A percentile compares a stretch with the other conserved stretches of the same genome.
Conservation (phyloP, 108 stramenopile species). For the Schizochytrium sp. region DNA sequence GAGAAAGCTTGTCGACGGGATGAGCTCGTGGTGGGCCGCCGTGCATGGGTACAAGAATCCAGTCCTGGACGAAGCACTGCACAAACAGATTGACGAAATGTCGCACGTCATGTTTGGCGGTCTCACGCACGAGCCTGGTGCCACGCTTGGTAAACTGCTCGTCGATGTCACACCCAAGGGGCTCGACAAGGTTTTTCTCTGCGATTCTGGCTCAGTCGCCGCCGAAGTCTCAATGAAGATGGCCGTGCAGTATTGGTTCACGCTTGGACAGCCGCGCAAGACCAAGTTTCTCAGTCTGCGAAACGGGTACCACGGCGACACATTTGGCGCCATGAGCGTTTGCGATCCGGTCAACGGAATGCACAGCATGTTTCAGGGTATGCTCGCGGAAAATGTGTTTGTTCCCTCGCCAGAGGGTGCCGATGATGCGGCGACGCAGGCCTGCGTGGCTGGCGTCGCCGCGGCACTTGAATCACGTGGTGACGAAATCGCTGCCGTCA, state of each 20-base stretch:
- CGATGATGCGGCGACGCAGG: slow-evolving; percentile 22
- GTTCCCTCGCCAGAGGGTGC: slow-evolving; percentile 36
- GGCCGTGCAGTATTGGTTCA: slow-evolving; percentile 65
- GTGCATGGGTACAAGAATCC: slow-evolving; percentile 72
- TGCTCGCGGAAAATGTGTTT: slow-evolving; percentile 55
- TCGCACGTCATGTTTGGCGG: slow-evolving; percentile 85
- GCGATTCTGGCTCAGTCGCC: slow-evolving; percentile 64
- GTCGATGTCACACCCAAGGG: background rate
- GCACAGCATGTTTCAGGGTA: slow-evolving; percentile 56
- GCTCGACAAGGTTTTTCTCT: slow-evolving; percentile 56
- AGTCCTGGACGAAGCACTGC: slow-evolving; percentile 55
- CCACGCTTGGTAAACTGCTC: background rate
- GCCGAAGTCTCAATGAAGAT: slow-evolving; percentile 84
- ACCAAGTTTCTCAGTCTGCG: slow-evolving; percentile 58
- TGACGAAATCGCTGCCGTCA: slow-evolving; percentile 69
- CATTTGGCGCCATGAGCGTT: slow-evolving; percentile 75
- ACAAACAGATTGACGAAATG: slow-evolving; percentile 47
- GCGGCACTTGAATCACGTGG: slow-evolving; percentile 31
- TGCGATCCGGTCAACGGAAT: slow-evolving; percentile 75
- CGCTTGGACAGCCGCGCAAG: slow-evolving; percentile 32
- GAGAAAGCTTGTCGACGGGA: slow-evolving; percentile 62
- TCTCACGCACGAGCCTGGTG: slow-evolving; percentile 59
- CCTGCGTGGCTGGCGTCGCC: slow-evolving; percentile 31
- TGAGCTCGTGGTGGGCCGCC: slow-evolving; percentile 76
- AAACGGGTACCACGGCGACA: slow-evolving; percentile 79